Evolutionary conservation across 805 yeast genomes (phyloP).

Genomic region (Wickerhamomyces rabaulensis): DNA sequence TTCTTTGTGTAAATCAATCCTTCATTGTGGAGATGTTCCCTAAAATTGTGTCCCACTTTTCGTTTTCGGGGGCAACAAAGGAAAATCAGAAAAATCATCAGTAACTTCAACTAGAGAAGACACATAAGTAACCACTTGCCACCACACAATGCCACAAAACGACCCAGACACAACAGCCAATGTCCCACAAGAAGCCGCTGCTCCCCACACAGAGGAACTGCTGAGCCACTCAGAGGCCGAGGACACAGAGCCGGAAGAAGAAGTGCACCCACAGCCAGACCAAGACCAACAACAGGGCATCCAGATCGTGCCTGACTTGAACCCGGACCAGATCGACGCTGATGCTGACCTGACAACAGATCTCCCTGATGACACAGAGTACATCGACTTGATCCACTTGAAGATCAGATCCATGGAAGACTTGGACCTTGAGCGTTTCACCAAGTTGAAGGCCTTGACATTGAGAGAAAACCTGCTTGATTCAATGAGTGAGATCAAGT

Average conservation of each 20-base stretch:
- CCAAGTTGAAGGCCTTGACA: slow-evolving; percentile 53
- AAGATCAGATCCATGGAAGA: slow-evolving; percentile 62
- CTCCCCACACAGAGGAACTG: background rate
- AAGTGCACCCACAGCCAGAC: slow-evolving; percentile 1
- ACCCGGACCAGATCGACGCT: slow-evolving; percentile 52
- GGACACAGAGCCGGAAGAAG: slow-evolving; percentile 18
- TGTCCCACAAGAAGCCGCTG: background rate
- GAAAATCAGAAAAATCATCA: too few species aligned
- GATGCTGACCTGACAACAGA: slow-evolving; percentile 62
- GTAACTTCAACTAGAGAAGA: too few species aligned
- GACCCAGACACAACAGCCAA: background rate
- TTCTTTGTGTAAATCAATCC: too few species aligned
- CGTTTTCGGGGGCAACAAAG: too few species aligned
- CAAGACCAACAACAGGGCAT: slow-evolving; percentile 4
- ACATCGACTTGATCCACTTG: slow-evolving; percentile 63
- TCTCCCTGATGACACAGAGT: slow-evolving; percentile 48
- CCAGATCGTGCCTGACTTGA: slow-evolving; percentile 28
- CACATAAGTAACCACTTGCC: too few species aligned
- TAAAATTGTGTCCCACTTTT: too few species aligned
- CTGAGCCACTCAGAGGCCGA: slow-evolving; percentile 19
- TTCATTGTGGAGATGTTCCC: too few species aligned
- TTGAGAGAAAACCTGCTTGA: slow-evolving; percentile 81
- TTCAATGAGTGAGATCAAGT: slow-evolving; percentile 66
- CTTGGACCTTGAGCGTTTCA: slow-evolving; percentile 53
- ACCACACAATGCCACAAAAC: background rate